Conservation (phyloP, 2,329 filamentous ascomycete species). For the Diplodia seriata region DNA sequence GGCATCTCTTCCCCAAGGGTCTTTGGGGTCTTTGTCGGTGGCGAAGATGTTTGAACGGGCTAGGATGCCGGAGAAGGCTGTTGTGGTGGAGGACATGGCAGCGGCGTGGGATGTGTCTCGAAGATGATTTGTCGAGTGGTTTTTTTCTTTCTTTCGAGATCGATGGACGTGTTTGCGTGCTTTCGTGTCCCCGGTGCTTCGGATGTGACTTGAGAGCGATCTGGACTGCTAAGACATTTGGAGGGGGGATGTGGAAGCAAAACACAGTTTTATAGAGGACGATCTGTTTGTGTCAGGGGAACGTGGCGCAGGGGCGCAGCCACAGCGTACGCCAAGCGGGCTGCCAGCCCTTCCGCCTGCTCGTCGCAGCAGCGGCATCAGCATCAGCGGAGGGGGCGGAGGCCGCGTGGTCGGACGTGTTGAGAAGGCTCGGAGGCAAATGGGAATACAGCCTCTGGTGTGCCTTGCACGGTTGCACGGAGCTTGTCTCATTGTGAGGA, state of each 20-base stretch:
- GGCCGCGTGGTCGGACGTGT: not conserved
- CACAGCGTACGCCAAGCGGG: not conserved
- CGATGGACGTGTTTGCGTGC: no score
- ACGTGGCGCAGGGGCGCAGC: not conserved
- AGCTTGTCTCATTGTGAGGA: slow-evolving; percentile 1
- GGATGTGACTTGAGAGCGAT: not conserved
- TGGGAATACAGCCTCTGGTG: not conserved
- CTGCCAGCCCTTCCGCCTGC: not conserved
- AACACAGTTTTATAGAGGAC: not conserved
- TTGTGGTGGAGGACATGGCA: no score
- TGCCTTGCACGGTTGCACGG: not conserved
- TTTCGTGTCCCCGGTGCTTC: no score
- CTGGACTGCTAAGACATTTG: not conserved
- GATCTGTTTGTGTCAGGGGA: not conserved
- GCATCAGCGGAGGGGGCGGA: not conserved
- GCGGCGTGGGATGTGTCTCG: no score
- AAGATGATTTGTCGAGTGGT: no score
- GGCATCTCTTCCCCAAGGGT: no score
- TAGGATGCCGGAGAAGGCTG: no score
- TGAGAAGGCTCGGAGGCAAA: not conserved
- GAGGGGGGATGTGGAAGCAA: not conserved
- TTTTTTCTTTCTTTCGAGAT: no score
- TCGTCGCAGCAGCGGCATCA: not conserved
- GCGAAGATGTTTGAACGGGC: no score
- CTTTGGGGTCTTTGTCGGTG: no score